phyloP scores from a whole-genome alignment of 2,329 filamentous ascomycete species.

The Penicillium palitans region DNA sequence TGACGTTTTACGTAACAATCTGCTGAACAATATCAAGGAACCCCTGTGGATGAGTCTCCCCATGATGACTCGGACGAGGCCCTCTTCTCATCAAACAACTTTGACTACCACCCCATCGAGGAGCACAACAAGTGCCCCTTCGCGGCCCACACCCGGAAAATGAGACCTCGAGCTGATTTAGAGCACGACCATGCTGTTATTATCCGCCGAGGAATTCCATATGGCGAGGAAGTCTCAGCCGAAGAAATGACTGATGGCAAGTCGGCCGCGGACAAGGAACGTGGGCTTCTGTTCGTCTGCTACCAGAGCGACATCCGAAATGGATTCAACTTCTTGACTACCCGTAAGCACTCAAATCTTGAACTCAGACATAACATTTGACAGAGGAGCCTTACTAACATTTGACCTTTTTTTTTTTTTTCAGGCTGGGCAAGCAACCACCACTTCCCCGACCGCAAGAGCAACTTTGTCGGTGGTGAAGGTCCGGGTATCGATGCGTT shows the following conservation, averaged over 20 bases:
- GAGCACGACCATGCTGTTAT: constrained; percentile 37
- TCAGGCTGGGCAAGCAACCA: constrained; percentile 27
- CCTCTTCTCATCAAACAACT: constrained; percentile 42
- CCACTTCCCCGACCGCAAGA: constrained; percentile 20
- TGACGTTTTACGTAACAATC: neutral
- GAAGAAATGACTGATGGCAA: constrained; percentile 34
- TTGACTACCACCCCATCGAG: constrained; percentile 35
- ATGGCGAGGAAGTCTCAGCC: constrained; percentile 40
- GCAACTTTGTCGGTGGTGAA: neutral
- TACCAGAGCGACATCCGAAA: constrained; percentile 48
- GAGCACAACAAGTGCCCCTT: constrained; percentile 46
- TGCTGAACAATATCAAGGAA: constrained; percentile 24
- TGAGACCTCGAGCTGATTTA: constrained; percentile 45
- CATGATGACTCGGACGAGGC: constrained; percentile 33
- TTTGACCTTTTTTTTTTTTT: neutral
- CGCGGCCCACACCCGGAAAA: constrained; percentile 51
- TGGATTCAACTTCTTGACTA: constrained; percentile 40
- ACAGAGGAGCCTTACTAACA: neutral
- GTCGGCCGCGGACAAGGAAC: constrained; percentile 32
- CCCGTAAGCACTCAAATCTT: constrained; percentile 16
- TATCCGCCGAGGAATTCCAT: constrained; percentile 49
- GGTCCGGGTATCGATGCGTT: constrained; percentile 25
- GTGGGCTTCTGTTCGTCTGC: constrained; percentile 49
- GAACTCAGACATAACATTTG: too few species aligned
- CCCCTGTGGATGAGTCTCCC: constrained; percentile 37